A percentile compares a stretch with the other conserved stretches of the same genome.
Conservation (phyloP, 148 eudicot species). For the Cornus controversa region DNA sequence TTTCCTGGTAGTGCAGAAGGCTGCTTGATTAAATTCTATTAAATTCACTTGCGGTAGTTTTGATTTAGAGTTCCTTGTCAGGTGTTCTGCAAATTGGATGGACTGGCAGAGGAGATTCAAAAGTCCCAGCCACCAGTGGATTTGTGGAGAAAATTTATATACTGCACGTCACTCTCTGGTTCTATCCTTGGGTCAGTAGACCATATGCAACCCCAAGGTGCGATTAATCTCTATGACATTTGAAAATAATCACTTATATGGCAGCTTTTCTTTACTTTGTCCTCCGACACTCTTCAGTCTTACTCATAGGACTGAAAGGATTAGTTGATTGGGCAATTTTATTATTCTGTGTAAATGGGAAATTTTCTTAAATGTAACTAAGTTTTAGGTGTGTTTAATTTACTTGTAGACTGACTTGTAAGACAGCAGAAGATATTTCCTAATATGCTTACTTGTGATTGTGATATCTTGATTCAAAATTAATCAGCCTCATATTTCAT, state of each 20-base stretch:
- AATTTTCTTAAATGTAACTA: neutral
- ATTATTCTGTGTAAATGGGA: neutral
- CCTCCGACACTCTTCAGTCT: neutral
- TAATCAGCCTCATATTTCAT: neutral
- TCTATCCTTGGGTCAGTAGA: constrained; percentile 86
- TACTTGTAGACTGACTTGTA: neutral
- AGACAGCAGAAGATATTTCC: neutral
- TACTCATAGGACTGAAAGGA: neutral
- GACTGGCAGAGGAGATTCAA: constrained; percentile 76
- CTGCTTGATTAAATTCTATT: constrained; percentile 19
- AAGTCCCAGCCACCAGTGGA: constrained; percentile 84
- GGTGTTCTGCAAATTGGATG: constrained; percentile 88
- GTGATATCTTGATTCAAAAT: neutral
- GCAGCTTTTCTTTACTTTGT: constrained; percentile 9
- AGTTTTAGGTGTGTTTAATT: neutral
- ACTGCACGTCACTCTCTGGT: constrained; percentile 92
- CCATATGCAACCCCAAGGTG: constrained; percentile 97
- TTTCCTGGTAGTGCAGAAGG: neutral
- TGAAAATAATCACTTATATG: neutral
- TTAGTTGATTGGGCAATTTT: neutral
- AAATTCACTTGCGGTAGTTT: constrained; percentile 21
- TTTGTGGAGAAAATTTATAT: constrained; percentile 91
- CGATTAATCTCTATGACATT: constrained; percentile 3
- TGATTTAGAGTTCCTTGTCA: constrained; percentile 53
- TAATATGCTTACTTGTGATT: neutral